Evolutionary conservation across 2,329 filamentous ascomycete species (phyloP).

Genomic region (Pseudogymnoascus verrucosus): DNA sequence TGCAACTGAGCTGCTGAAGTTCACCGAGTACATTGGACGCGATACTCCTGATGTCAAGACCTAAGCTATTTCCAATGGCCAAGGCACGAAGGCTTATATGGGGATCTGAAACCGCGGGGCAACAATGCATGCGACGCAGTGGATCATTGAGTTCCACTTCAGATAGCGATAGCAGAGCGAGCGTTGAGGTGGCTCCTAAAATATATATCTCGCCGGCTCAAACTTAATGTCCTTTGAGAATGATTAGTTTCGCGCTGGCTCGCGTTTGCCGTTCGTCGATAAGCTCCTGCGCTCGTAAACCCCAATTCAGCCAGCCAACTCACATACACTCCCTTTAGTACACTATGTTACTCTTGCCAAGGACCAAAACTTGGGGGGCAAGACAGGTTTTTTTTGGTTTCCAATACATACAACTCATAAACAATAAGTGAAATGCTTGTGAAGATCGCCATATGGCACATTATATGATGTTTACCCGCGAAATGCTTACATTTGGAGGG

Average conservation of each 20-base stretch:
- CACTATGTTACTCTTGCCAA: not conserved
- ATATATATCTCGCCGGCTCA: not conserved
- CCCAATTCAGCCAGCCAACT: not conserved
- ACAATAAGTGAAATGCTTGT: not conserved
- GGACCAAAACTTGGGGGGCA: not conserved
- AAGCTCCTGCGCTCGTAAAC: not conserved
- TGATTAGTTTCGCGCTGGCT: not conserved
- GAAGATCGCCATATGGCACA: not conserved
- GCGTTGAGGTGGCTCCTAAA: not conserved
- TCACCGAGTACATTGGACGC: conserved; percentile 88
- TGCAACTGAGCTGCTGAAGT: conserved; percentile 76
- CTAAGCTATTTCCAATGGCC: not conserved
- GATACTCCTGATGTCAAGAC: conserved; percentile 96
- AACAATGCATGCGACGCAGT: not conserved
- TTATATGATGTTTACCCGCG: not conserved
- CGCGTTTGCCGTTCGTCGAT: not conserved
- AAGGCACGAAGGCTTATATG: not conserved
- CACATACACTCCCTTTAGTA: no score
- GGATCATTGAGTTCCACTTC: not conserved
- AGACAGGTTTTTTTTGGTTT: not conserved
- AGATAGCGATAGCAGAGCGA: conserved; percentile 2
- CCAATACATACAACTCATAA: not conserved
- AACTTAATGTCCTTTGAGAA: not conserved
- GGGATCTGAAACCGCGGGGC: not conserved
- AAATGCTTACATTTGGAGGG: not conserved